Conservation (phyloP, 1,139 yeast species). For the Yamadazyma sp. region DNA sequence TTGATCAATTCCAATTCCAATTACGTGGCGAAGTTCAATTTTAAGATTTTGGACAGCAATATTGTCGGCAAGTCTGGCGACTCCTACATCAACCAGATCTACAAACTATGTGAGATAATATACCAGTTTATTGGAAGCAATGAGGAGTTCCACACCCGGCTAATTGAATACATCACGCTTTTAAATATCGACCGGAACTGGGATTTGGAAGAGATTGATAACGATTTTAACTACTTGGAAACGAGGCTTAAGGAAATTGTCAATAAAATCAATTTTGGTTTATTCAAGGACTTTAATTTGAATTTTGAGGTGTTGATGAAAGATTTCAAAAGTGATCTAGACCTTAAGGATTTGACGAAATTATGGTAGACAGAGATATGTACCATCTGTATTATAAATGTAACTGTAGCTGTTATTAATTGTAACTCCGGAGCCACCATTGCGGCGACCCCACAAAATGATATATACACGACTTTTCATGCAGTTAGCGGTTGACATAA, state of each 20-base stretch:
- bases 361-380: constrained; percentile 1
- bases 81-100: constrained; percentile 47
- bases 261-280: constrained; percentile 23
- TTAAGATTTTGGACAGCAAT: constrained; percentile 37
- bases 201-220: constrained; percentile 14
- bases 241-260: constrained; percentile 25
- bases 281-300: constrained; percentile 25
- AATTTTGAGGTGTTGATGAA: constrained; percentile 21
- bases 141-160: constrained; percentile 40
- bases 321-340: constrained; percentile 31
- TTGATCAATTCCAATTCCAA: constrained; percentile 39
- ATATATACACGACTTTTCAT: constrained; percentile 6
- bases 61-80: constrained; percentile 42
- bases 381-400: not conserved
- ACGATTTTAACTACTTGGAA: constrained; percentile 21
- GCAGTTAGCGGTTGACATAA: not conserved
- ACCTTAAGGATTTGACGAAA: constrained; percentile 15
- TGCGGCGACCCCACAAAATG: constrained; percentile 13
- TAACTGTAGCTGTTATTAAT: too few species aligned
- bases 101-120: constrained; percentile 39
- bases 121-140: constrained; percentile 45
- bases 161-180: constrained; percentile 30
- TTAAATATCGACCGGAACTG: constrained; percentile 23
- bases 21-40: constrained; percentile 37
- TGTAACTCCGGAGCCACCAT: not conserved